Base-by-base conservation (phyloP, 2,329 filamentous ascomycete species). In the Penicillium oxalicum region DNA sequence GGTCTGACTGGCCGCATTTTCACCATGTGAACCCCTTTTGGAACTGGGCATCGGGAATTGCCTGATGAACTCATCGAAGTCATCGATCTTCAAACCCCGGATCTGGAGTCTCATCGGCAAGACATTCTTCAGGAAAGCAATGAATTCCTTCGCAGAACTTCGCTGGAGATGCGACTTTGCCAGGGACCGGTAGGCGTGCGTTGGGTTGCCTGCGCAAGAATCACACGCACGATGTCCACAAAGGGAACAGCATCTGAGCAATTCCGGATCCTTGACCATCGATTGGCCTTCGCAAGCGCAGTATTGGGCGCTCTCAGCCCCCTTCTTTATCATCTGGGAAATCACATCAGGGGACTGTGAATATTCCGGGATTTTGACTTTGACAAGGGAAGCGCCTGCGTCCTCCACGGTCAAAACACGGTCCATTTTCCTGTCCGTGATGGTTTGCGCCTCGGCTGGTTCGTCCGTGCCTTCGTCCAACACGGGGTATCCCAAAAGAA, bases 281-380 rank as follows among this genome's bases (percentile, higher is more conserved):
- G 63, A 64, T 33, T 71, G 68, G 1, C 76, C 74, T 64, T 86
- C 83, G 49, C 83, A 86, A 37, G 66, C 63, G 53, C 83, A 86
- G n/a, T 76, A 66, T 9, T 73, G 71, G 8, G 68, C 63, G 49
- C 72, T 77, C 29, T 49, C 54, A n/a, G 57, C 50, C 27, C 61
- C 64, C 18, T 49, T 50, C 8, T 37, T 33, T 46, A 60, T 48
- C 35, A 70, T 49, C 7, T 54, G 50, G n/a, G 18, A 4, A 11
- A 54, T 47, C 25, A 58, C 45, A 3, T 59, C 13, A 4, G 44
- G 34, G 6, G 12, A 35, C 5, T 39, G 36, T 4, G 53, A 35
- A 7, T 35, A 44, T 4, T 56, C 25, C 11, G 50, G 42, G 35
- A 64, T 44, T 18, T 29, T 47, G 42, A 52, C 45, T 36, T 44